Evolutionary conservation across 2,329 filamentous ascomycete species (phyloP).

Genomic region (Apiospora rasikravindrae): DNA sequence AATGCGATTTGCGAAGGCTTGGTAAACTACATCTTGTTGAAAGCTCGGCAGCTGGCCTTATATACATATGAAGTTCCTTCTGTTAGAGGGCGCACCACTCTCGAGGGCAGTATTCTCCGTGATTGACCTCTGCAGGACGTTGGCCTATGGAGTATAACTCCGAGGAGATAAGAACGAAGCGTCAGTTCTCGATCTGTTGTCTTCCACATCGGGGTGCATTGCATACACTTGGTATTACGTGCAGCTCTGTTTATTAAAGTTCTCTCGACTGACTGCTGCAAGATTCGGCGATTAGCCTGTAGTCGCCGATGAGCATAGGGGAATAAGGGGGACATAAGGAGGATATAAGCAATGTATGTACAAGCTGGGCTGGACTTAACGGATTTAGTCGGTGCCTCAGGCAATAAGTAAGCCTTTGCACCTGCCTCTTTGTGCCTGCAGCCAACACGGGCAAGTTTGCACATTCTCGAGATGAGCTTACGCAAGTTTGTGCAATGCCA

Average conservation of each 20-base stretch:
- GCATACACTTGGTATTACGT: no score
- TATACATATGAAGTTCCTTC: background rate
- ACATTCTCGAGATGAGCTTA: background rate
- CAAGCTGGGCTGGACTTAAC: background rate
- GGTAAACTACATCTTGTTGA: background rate
- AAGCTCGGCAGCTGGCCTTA: background rate
- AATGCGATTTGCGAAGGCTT: background rate
- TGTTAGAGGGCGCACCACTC: background rate
- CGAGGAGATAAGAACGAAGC: background rate
- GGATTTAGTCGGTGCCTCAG: background rate
- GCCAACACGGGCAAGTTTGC: background rate
- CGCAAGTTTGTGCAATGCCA: background rate
- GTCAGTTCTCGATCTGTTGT: no score
- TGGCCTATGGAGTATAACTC: background rate
- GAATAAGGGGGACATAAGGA: background rate
- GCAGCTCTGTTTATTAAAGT: no score
- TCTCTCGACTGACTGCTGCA: background rate
- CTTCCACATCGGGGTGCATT: background rate
- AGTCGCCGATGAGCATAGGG: background rate
- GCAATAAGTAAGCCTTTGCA: background rate
- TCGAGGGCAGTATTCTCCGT: background rate
- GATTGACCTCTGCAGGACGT: background rate
- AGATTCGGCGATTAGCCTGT: background rate
- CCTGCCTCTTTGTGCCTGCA: background rate
- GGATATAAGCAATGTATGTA: background rate